phyloP scores from a whole-genome alignment of 306 rosid genomes.

The Mimosa pudica region DNA sequence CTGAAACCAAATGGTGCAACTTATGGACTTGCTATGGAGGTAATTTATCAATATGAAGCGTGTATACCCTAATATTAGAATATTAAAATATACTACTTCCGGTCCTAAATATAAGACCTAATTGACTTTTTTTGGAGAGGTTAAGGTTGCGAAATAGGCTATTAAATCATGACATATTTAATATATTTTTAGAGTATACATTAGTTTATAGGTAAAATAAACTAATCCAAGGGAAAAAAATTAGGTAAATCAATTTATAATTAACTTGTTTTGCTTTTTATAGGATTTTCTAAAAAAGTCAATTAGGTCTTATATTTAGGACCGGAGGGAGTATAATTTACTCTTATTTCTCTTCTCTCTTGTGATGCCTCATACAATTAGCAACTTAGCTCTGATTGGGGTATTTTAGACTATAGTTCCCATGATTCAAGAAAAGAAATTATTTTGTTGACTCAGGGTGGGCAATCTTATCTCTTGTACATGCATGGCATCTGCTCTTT shows the following conservation, averaged over 20 bases:
- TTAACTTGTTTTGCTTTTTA: too few relatives aligned
- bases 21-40: constrained; percentile 98
- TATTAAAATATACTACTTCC: constrained; percentile 35
- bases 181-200: too few relatives aligned
- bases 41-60: constrained; percentile 35
- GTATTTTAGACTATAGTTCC: not conserved
- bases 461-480: not conserved
- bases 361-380: constrained; percentile 7
- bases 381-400: constrained; percentile 19
- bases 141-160: too few relatives aligned
- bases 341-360: not conserved
- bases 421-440: constrained; percentile 1
- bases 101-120: too few relatives aligned
- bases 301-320: too few relatives aligned
- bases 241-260: too few relatives aligned
- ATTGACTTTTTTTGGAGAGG: too few relatives aligned
- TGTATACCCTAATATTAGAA: constrained; percentile 29
- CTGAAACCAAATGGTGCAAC: constrained; percentile 84
- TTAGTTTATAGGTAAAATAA: too few relatives aligned
- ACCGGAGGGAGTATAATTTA: too few relatives aligned
- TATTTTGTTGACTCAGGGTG: not conserved
- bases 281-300: too few relatives aligned
- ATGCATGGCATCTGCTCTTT: constrained; percentile 5
- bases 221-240: too few relatives aligned
- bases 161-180: too few relatives aligned